Evolutionary conservation across 208 protist genomes (phyloP).

Genomic region (Tritrichomonas musculus): DNA sequence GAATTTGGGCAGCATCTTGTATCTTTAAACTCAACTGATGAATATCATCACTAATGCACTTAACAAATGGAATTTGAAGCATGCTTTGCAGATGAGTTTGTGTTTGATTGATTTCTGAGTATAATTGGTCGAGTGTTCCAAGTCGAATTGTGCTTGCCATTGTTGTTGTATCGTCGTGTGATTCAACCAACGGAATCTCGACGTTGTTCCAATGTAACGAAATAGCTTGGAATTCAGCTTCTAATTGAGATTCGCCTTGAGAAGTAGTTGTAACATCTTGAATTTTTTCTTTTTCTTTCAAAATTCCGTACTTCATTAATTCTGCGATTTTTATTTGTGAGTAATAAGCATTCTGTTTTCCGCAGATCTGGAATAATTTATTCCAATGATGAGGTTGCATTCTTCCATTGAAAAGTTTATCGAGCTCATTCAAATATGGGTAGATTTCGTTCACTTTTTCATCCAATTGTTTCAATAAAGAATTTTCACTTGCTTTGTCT

Average conservation of each 20-base stretch:
- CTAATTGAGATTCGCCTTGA: background rate
- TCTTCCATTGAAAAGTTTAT: background rate
- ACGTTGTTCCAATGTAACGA: background rate
- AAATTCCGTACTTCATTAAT: background rate
- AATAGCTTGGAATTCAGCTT: background rate
- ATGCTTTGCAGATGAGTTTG: background rate
- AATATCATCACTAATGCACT: background rate
- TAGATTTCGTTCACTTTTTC: background rate
- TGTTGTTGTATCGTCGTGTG: background rate
- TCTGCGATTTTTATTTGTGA: background rate
- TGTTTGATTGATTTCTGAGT: background rate
- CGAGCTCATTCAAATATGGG: background rate
- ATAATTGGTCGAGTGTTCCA: background rate
- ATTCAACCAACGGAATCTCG: background rate
- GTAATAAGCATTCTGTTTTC: background rate
- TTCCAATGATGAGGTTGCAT: constrained; percentile 24
- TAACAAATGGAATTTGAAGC: background rate
- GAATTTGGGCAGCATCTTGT: background rate
- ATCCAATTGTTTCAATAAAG: background rate
- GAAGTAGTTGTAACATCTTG: background rate
- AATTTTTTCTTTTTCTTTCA: background rate
- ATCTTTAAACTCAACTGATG: background rate
- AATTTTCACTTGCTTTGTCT: background rate
- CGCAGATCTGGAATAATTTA: background rate
- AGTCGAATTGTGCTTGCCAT: background rate